Evolutionary conservation across 331 rosid species (phyloP), one percentile per base, ranked within the genome.

Genomic region (Phaseolus coccineus): DNA sequence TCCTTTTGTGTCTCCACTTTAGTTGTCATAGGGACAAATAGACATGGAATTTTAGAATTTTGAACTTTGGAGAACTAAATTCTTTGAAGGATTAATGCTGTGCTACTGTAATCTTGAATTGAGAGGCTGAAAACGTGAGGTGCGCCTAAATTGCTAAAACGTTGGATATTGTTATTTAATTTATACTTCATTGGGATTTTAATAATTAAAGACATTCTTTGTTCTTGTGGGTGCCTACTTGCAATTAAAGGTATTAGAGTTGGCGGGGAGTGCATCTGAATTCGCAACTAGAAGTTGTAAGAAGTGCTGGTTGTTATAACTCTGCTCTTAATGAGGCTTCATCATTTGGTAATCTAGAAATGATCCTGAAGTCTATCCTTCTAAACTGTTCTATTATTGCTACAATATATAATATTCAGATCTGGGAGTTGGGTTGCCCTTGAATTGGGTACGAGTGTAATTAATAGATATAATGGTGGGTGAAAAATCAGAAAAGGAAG

Each of bases 341-440:
- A 48, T 66, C 52, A 66, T 72, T 78, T 47, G 52, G 80, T 66
- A 27, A 57, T 78, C 19, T 48, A 64, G 51, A 64, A 62, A 64
- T 66, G 61, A 56, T 83, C 68, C 6, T 50, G 42, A 67, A 68
- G 35, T 74, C 33, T 77, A 19, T 42, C 55, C 22, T 62, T 71
- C 63, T 63, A 62, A 28, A 47, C 31, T 30, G 31, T 30, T 30
- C 31, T 30, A 31, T 31, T 31, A 31, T 31, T 31, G 3, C 3
- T 31, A 31, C 35, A 31, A 31, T 31, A 2, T 31, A 2, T 31
- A 31, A 28, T 28, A 28, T 28, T 28, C 31, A 28, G 31, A 2
- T 28, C 31, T 28, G 31, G 22, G 22, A 19, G 22, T 19, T 19
- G 22, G 22, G 22, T 19, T 19, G 22, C 22, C 22, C 22, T 19